phyloP scores from a whole-genome alignment of 495 filamentous ascomycete genomes.

The Talaromyces borbonicus region DNA sequence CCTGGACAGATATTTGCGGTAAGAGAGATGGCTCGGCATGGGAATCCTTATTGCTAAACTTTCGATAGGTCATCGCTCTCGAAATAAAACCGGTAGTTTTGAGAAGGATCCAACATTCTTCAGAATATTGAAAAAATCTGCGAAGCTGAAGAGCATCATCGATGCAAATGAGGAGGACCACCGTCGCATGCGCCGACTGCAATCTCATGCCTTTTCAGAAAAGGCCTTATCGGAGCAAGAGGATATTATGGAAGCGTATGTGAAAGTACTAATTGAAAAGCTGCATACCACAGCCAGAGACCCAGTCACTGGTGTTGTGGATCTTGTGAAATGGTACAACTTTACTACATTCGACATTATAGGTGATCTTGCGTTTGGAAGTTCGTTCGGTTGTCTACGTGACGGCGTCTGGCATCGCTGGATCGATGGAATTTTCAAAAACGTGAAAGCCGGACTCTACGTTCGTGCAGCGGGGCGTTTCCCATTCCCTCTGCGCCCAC shows the following conservation, averaged over 20 bases:
- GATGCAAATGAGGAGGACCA: slow-evolving; percentile 34
- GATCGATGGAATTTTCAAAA: background rate
- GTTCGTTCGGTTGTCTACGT: background rate
- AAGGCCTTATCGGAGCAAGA: slow-evolving; percentile 35
- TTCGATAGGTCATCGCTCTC: background rate
- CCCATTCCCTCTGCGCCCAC: no score
- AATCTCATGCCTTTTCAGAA: slow-evolving; percentile 42
- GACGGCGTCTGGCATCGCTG: background rate
- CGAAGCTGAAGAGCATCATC: slow-evolving; percentile 6
- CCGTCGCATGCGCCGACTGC: slow-evolving; percentile 27
- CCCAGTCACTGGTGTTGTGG: background rate
- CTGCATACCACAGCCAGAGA: slow-evolving; percentile 10
- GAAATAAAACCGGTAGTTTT: slow-evolving; percentile 1
- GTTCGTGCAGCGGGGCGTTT: no score
- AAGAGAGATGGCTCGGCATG: no score
- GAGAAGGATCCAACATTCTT: slow-evolving; percentile 2
- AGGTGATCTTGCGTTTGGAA: background rate
- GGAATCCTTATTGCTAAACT: background rate
- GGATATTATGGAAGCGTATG: slow-evolving; percentile 12
- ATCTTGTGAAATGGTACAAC: background rate
- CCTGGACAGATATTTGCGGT: slow-evolving; percentile 14
- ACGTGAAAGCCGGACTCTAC: no score
- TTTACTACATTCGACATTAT: background rate
- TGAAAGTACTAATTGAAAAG: slow-evolving; percentile 19
- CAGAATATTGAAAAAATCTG: background rate